Percentiles rank a stretch among this genome's conserved stretches.
These are phyloP conservation scores for Suillus brevipes DNA, from an alignment of 768 basidiomycete genomes.

Conservation along the genomic window DNA sequence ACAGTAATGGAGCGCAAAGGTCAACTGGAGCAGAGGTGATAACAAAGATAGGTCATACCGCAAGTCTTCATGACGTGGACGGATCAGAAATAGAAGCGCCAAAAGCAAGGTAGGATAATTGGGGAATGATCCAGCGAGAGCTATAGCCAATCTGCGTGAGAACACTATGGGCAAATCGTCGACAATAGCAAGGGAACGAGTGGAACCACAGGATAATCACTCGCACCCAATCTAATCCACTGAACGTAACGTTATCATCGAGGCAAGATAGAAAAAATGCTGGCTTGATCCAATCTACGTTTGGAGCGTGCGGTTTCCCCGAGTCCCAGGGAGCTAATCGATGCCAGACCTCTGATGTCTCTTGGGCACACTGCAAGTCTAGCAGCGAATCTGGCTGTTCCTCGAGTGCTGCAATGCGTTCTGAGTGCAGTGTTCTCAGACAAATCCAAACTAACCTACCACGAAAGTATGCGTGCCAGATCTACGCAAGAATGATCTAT, in stretches of 20 bases:
- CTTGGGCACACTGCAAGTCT: background rate
- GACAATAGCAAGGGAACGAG: constrained; percentile 1
- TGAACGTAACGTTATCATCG: no score
- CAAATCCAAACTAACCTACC: background rate
- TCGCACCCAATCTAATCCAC: no score
- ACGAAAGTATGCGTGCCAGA: background rate
- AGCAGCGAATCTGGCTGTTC: background rate
- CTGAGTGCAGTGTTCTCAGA: background rate
- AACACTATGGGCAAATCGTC: background rate
- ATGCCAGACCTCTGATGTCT: background rate
- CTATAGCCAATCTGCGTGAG: background rate
- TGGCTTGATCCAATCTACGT: no score
- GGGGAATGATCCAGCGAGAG: background rate
- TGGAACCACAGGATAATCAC: background rate
- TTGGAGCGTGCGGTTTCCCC: no score
- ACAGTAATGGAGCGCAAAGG: background rate
- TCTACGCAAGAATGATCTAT: background rate
- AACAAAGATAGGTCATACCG: constrained; percentile 2
- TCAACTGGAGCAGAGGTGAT: background rate
- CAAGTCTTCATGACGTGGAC: background rate
- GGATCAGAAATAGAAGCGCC: background rate
- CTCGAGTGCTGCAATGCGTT: background rate
- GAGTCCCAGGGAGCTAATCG: no score
- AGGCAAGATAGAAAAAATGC: no score
- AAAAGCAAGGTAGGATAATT: background rate